Base-by-base conservation (phyloP, 257 asterid genomes). In the Plantago major region DNA sequence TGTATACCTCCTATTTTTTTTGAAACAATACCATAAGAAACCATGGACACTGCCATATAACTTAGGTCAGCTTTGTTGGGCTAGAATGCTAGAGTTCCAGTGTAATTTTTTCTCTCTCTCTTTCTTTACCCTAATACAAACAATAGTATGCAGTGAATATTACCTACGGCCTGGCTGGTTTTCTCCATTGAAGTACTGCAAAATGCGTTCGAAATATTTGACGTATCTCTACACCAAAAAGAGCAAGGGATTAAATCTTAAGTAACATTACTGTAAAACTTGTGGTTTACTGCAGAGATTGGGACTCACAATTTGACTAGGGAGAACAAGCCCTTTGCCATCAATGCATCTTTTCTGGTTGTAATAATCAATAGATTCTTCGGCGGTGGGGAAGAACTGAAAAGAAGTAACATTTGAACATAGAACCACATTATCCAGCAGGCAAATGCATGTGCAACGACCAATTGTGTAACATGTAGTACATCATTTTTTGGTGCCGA, bases 151-250 rank as follows among this genome's bases (percentile, higher is more conserved):
- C 6, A 19, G 40, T 33, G 16, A 22, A 26, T 22, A 22, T 16
- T 75, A 93, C 99, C 99, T 87, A 65, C 96, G 99, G 14, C 92
- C 97, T 15, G 99, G 93, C 81, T 84, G 99, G 80, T 85, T 82
- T 82, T 89, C 97, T 69, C 99, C 99, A 60, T 89, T 89, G 88
- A 87, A 89, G 82, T 89, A 84, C 62, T 81, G 77, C 75, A 87
- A 64, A 69, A 74, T 67, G 50, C 96, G 97, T 75, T 93, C 99
- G 26, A 89, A 93, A 78, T 92, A 92, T 79, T 92, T 92, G 82
- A 92, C 99, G 72, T 92, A 92, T 76, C 99, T 83, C 99, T 93
- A 59, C 11, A 72, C 68, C 66, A 49, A 72, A 67, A 62, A n/a
- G 62, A 7, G 51, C 48, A 19, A 62, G 19, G 52, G 26, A 55